Percentiles rank a stretch among this genome's conserved stretches.
phyloP scores from a whole-genome alignment of 2,329 filamentous ascomycete species.

The Aspergillus ochraceoroseus region DNA sequence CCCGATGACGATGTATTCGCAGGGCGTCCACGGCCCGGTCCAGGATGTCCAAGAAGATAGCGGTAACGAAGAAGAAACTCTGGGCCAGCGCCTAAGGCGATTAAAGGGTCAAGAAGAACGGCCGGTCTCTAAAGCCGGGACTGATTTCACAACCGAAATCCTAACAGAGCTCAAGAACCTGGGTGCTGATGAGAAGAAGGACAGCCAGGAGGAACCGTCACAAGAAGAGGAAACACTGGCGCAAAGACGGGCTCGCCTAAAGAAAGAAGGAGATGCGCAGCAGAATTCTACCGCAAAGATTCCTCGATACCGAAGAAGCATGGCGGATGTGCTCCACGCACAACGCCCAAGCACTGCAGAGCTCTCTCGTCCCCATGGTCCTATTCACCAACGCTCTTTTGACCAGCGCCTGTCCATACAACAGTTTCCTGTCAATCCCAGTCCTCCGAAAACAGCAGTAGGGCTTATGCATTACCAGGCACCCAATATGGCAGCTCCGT shows the following conservation, averaged over 20 bases:
- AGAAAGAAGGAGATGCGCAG: constrained; percentile 36
- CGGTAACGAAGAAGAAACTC: constrained; percentile 42
- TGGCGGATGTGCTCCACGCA: constrained; percentile 49
- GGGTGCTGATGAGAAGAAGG: constrained; percentile 23
- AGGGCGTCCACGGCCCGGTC: constrained; percentile 16
- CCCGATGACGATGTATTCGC: constrained; percentile 35
- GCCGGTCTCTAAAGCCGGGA: constrained; percentile 30
- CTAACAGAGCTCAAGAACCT: constrained; percentile 39
- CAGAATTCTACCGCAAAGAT: constrained; percentile 24
- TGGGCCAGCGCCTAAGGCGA: constrained; percentile 43
- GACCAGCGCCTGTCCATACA: constrained; percentile 32
- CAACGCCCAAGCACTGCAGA: constrained; percentile 44
- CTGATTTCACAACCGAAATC: constrained; percentile 44
- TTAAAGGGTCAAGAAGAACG: constrained; percentile 37
- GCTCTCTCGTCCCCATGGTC: constrained; percentile 13
- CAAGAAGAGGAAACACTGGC: constrained; percentile 45
- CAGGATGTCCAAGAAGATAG: constrained; percentile 23
- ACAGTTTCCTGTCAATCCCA: constrained; percentile 24
- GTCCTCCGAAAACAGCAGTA: constrained; percentile 16
- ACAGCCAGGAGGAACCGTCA: constrained; percentile 19
- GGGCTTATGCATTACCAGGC: constrained; percentile 18
- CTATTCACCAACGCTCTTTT: constrained; percentile 18
- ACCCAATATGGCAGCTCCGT: constrained; percentile 22
- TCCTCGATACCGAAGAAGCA: constrained; percentile 41
- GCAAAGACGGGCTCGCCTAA: constrained; percentile 44